Conservation (phyloP, 2,329 filamentous ascomycete species). For the Fusarium pseudoanthophilum region DNA sequence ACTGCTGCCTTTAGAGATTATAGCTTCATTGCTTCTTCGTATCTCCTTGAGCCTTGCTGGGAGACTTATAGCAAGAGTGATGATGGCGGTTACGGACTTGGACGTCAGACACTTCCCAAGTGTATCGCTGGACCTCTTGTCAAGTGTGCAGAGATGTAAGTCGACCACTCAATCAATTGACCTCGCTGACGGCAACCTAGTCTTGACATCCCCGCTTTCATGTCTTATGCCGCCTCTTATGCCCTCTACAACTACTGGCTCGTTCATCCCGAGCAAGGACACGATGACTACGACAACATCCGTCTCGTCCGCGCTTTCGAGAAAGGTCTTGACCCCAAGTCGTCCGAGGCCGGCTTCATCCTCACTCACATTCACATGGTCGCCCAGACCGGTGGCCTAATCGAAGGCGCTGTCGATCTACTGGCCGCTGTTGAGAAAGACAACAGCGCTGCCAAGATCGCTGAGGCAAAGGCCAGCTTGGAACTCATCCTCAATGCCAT, state of each 20-base stretch:
- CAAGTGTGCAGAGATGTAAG: conserved; percentile 36
- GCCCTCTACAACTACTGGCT: conserved; percentile 76
- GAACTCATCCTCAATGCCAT: conserved; percentile 67
- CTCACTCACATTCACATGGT: conserved; percentile 97
- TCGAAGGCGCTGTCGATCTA: conserved; percentile 76
- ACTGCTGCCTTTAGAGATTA: conserved; percentile 35
- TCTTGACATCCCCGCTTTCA: conserved; percentile 35
- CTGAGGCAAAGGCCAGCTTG: conserved; percentile 72
- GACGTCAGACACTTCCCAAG: conserved; percentile 31
- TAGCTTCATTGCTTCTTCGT: conserved; percentile 32
- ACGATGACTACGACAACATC: conserved; percentile 73
- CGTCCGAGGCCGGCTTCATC: conserved; percentile 95
- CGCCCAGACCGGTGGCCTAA: conserved; percentile 80
- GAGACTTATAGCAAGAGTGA: conserved; percentile 29
- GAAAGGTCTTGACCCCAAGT: conserved; percentile 83
- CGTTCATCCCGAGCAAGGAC: conserved; percentile 64
- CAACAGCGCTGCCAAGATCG: conserved; percentile 18
- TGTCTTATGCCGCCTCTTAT: conserved; percentile 68
- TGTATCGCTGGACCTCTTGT: conserved; percentile 35
- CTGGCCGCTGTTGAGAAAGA: conserved; percentile 54
- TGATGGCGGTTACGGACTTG: conserved; percentile 27
- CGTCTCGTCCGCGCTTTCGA: conserved; percentile 92
- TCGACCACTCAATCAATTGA: background rate
- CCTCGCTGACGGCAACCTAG: background rate
- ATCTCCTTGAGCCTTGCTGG: conserved; percentile 35